phyloP scores from a whole-genome alignment of 2,329 filamentous ascomycete genomes.

The Tolypocladium cylindrosporum region DNA sequence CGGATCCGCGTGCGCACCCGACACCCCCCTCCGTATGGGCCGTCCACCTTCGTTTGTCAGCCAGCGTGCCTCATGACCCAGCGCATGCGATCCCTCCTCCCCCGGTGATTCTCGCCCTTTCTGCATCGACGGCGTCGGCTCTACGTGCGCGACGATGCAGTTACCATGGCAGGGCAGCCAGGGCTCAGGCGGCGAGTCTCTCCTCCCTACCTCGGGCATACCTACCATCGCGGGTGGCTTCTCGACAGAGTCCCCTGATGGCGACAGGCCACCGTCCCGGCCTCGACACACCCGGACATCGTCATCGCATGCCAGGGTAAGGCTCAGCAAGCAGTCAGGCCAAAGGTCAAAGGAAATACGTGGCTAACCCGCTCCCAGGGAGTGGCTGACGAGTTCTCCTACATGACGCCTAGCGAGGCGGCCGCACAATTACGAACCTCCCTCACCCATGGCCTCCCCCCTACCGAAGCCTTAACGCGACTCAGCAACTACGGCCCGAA shows the following conservation, averaged over 20 bases:
- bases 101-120: slow-evolving; percentile 7
- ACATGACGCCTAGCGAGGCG: slow-evolving; percentile 68
- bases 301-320: slow-evolving; percentile 46
- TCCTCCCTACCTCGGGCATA: slow-evolving; percentile 23
- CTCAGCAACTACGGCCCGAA: slow-evolving; percentile 79
- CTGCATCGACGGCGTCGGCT: slow-evolving; percentile 7
- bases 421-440: slow-evolving; percentile 73
- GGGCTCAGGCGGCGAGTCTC: slow-evolving; percentile 18
- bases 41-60: neutral
- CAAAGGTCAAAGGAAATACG: too few relatives aligned
- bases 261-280: slow-evolving; percentile 16
- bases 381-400: slow-evolving; percentile 50
- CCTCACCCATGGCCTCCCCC: slow-evolving; percentile 69
- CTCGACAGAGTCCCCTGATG: slow-evolving; percentile 12
- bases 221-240: slow-evolving; percentile 20
- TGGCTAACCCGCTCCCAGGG: slow-evolving; percentile 22
- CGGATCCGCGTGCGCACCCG: neutral
- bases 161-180: slow-evolving; percentile 25
- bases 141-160: slow-evolving; percentile 22
- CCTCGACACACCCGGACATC: slow-evolving; percentile 36
- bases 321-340: slow-evolving; percentile 4
- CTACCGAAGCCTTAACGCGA: slow-evolving; percentile 70
- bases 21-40: neutral
- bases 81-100: slow-evolving; percentile 10
- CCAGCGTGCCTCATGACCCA: slow-evolving; percentile 10